Base-by-base conservation (phyloP, 2,329 filamentous ascomycete species). In the Trematosphaeria pertusa region DNA sequence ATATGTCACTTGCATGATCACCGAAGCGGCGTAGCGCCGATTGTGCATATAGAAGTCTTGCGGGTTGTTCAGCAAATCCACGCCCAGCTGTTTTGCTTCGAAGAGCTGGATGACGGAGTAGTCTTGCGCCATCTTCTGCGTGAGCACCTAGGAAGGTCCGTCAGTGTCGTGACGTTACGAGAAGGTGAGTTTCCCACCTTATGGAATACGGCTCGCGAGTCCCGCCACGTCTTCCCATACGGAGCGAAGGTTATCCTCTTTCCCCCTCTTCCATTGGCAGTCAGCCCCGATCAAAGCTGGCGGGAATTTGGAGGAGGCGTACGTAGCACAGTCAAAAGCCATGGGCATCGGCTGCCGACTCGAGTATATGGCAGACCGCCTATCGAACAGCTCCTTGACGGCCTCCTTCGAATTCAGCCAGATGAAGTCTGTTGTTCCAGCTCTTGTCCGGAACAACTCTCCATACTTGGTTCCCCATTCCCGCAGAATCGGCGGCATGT, bases 311-410 rank as follows among this genome's bases (percentile, higher is more conserved):
- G 37, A 10, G n/a, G n/a, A n/a, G n/a, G 24, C 30, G 24, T 42
- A 42, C 15, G 4, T 53, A 5, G 50, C 50, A 34, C 42, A 43
- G 18, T 50, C 42, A 38, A 46, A 48, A 17, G 50, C 50, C 37
- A 53, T 40, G 9, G 50, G 50, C 37, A 53, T 48, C 2, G 46
- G 46, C 26, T 48, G 50, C 15, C 50, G 15, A 33, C 35, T 45
- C 9, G 41, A 46, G 33, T 53, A 53, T 10, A 50, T 46, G 6
- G 41, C 46, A 10, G 41, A 46, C 17, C 46, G 28, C 17, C 46
- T 37, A 30, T 53, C 50, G 28, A 53, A 49, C 3, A 49, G 46
- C 32, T 53, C 50, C 31, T 53, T 53, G 11, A 53, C 46, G 3
- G 45, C 41, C 19, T 53, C 35, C 14, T 43, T 43, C 1, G 37